Base-by-base conservation (phyloP, 345 rosid species). In the Eucalyptus pumila region DNA sequence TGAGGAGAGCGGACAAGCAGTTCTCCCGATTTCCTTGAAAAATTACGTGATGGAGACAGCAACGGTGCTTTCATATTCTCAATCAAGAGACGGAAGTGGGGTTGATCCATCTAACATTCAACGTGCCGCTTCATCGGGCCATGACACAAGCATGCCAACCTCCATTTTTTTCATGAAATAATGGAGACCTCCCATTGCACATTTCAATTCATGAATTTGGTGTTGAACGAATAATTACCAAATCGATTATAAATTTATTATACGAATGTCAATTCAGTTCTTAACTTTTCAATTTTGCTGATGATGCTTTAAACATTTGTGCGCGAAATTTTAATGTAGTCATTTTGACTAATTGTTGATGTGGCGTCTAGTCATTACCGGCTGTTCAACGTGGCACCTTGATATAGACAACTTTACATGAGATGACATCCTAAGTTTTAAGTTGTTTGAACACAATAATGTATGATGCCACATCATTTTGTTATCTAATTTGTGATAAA, bases 271-370 rank as follows among this genome's bases (percentile, higher is more conserved):
- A 52, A 52, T 19, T 17, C 4, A 17, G 0, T 52, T 52, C 0
- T 52, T 52, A 52, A 52, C 2, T 7, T 52, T 52, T 52, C 24
- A 19, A 52, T 52, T 52, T 52, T 52, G 9, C 2, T 0, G 9
- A 19, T 19, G 24, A 7, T 0, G 10, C 9, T 52, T 52, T 52
- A 52, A 52, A 52, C 9, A 19, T 19, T 52, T 52, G 4, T 2
- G 23, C 0, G 0, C 10, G 4, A 52, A 52, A 52, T 52, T 52
- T 7, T 16, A 16, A 52, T 52, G 1, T 52, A 19, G 10, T 52
- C 4, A 0, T 52, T 19, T 17, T 1, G 2, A 2, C 10, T 19
- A 19, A 52, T 52, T 52, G 2, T 0, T 19, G 0, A 52, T 0
- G 10, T 52, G 9, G 24, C 0, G 4, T 52, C 10, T 0, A 52